Evolutionary conservation across 1,284 basidiomycete species (phyloP).

Genomic region (Rhodotorula sp.): DNA sequence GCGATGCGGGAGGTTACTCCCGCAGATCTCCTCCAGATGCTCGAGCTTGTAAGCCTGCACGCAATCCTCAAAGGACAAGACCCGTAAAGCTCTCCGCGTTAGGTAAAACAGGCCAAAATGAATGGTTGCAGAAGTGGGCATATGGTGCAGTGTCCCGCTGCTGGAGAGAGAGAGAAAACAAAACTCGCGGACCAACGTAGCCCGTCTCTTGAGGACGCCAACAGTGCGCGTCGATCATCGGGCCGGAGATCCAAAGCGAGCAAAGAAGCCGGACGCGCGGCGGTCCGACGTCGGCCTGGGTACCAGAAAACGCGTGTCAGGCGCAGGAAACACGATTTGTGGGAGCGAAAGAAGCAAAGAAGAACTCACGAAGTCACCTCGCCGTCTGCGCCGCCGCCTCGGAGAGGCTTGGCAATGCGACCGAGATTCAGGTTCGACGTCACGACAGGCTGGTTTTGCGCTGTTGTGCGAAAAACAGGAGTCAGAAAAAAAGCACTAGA

Average conservation of each 20-base stretch:
- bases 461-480: conserved; percentile 49
- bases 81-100: no score
- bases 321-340: no score
- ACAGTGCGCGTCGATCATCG: neutral
- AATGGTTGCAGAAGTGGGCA: no score
- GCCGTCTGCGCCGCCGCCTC: conserved; percentile 62
- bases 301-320: neutral
- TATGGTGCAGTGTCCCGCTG: no score
- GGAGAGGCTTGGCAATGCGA: conserved; percentile 91
- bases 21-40: no score
- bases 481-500: no score
- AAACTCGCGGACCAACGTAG: neutral
- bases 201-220: neutral
- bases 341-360: no score
- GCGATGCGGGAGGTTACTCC: no score
- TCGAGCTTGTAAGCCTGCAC: no score
- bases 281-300: conserved; percentile 3
- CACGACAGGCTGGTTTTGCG: conserved; percentile 64
- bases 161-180: neutral
- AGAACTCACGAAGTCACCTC: conserved; percentile 12
- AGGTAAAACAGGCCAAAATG: no score
- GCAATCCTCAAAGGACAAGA: no score
- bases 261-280: conserved; percentile 21
- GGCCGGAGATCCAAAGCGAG: conserved; percentile 8
- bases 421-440: conserved; percentile 73